Base-by-base conservation (phyloP, 2,329 filamentous ascomycete genomes). In the Paramyrothecium sp. region DNA sequence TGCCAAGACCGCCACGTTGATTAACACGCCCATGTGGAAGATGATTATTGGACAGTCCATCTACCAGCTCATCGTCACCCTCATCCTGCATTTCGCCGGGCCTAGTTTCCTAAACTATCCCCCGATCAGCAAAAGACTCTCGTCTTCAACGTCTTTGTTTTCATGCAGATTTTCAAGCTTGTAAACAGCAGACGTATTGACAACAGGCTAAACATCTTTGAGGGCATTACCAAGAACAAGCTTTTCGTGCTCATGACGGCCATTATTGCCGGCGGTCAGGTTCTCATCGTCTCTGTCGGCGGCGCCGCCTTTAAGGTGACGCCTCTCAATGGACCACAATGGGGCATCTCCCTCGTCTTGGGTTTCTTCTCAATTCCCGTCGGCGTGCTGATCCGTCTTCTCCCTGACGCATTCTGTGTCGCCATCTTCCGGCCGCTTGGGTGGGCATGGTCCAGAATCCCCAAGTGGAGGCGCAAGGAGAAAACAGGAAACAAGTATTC, bases 101-200 rank as follows among this genome's bases (percentile, higher is more conserved):
- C 68, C 69, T 11, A 61, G 69, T 2, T 83, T 87, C 55, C n/a
- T n/a, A n/a, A n/a, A n/a, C n/a, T n/a, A n/a, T n/a, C n/a, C n/a
- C n/a, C n/a, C n/a, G n/a, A n/a, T n/a, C n/a, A n/a, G n/a, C n/a
- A n/a, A n/a, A n/a, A n/a, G 59, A 86, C 85, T 1, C 77, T 87
- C 58, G 80, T 88, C 53, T 89, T 88, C 75, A 88, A 89, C 70
- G 84, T 81, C 0, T 88, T 87, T 60, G 86, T 88, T 3, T 89
- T 85, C 85, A 86, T 88, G 81, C 86, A 89, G 65, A 87, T 89
- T 60, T 89, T 88, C 75, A 88, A 88, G 69, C 79, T 86, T 69
- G 82, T 86, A 73, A 88, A 87, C 72, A 85, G 84, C 67, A 78
- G 85, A 17, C 82, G 84, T 20, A 75, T 87, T 0, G 85, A 87